These are phyloP conservation scores for Knoxdaviesia capensis DNA, from an alignment of 2,329 filamentous ascomycete genomes.

Conservation along the genomic window DNA sequence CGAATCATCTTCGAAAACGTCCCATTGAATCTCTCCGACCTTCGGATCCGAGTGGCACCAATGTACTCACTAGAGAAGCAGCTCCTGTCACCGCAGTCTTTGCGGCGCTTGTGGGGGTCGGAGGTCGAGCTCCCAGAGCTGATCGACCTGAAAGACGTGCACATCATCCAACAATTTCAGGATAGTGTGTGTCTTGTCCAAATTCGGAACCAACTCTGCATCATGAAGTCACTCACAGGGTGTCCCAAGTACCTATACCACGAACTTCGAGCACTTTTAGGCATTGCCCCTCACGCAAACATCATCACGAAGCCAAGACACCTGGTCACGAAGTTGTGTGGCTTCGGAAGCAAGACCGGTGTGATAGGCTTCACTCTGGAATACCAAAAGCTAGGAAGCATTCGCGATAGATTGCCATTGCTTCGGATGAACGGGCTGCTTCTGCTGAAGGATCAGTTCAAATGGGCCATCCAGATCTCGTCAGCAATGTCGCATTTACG, in stretches of 20 bases:
- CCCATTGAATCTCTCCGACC: slow-evolving; percentile 22
- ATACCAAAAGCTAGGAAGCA: slow-evolving; percentile 30
- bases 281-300: slow-evolving; percentile 28
- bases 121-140: slow-evolving; percentile 20
- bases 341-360: slow-evolving; percentile 33
- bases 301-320: slow-evolving; percentile 30
- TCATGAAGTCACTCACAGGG: slow-evolving; percentile 38
- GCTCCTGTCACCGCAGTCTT: slow-evolving; percentile 20
- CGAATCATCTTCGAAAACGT: slow-evolving; percentile 33
- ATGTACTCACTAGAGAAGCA: slow-evolving; percentile 33
- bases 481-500: slow-evolving; percentile 29
- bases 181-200: slow-evolving; percentile 37
- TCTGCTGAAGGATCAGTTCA: slow-evolving; percentile 21
- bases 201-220: slow-evolving; percentile 20
- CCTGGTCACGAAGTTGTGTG: slow-evolving; percentile 32
- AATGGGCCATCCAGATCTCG: slow-evolving; percentile 32
- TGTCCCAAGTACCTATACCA: slow-evolving; percentile 40
- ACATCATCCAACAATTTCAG: slow-evolving; percentile 31
- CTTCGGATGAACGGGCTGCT: slow-evolving; percentile 25
- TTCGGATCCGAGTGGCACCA: slow-evolving; percentile 23
- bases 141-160: slow-evolving; percentile 28
- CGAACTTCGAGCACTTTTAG: slow-evolving; percentile 34
- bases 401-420: slow-evolving; percentile 33
- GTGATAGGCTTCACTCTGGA: slow-evolving; percentile 36
- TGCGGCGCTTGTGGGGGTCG: slow-evolving; percentile 23